Conservation (phyloP, 352 stramenopile genomes). For the Saprolegnia parasitica region DNA sequence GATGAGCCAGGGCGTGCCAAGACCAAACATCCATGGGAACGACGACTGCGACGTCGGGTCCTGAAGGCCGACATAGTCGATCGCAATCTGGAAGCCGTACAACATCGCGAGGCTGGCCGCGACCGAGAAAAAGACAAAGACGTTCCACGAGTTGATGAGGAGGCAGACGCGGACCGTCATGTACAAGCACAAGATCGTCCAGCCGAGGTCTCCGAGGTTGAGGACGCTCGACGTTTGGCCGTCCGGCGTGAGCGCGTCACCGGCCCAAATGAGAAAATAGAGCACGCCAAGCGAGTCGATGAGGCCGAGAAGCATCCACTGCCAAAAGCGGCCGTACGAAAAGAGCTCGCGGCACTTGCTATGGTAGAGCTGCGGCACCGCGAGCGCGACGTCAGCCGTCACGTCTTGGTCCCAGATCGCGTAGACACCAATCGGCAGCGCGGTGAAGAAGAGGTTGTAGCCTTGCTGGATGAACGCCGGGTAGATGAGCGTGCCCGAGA, state of each 20-base stretch:
- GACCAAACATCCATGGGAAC: constrained; percentile 72
- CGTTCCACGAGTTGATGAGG: constrained; percentile 78
- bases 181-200: constrained; percentile 72
- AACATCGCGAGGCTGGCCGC: constrained; percentile 47
- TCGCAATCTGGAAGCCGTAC: constrained; percentile 61
- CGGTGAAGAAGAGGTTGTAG: constrained; percentile 95
- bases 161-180: constrained; percentile 73
- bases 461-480: constrained; percentile 80
- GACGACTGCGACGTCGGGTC: constrained; percentile 38
- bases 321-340: constrained; percentile 80
- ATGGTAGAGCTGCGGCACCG: constrained; percentile 70
- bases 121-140: constrained; percentile 54
- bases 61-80: constrained; percentile 48
- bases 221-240: constrained; percentile 31
- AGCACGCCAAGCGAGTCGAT: constrained; percentile 66
- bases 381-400: constrained; percentile 53
- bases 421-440: constrained; percentile 87
- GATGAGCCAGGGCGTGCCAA: constrained; percentile 63
- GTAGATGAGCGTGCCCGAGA: constrained; percentile 88
- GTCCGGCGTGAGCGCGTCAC: constrained; percentile 48
- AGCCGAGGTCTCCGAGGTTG: constrained; percentile 50
- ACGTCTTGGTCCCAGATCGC: constrained; percentile 80
- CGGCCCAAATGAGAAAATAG: constrained; percentile 52
- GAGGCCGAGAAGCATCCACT: constrained; percentile 73
- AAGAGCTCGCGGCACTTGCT: constrained; percentile 56